A percentile compares a stretch with the other conserved stretches of the same genome.
Evolutionary conservation across 352 stramenopile species (phyloP).

Genomic region (Peronosclerospora sorghi): DNA sequence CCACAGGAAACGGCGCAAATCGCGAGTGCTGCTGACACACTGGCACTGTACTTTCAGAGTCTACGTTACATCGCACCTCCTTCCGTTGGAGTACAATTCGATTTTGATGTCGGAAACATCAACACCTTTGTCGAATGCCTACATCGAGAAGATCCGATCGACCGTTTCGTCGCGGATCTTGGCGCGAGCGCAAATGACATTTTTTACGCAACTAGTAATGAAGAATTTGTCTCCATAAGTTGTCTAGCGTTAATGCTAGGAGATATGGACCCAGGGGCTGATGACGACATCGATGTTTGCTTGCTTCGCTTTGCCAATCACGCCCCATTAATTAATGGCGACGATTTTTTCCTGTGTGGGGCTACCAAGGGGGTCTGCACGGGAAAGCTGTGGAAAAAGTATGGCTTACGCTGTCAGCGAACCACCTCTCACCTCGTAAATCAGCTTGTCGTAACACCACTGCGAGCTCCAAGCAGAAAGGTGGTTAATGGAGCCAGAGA

Average conservation of each 20-base stretch:
- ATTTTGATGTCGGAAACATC: conserved; percentile 33
- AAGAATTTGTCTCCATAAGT: conserved; percentile 21
- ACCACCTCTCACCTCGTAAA: conserved; percentile 31
- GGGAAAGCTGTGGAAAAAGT: conserved; percentile 43
- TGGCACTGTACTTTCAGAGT: conserved; percentile 63
- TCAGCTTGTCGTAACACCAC: conserved; percentile 29
- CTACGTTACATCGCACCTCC: conserved; percentile 45
- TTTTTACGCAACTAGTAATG: conserved; percentile 29
- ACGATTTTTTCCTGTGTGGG: conserved; percentile 48
- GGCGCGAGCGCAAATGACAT: conserved; percentile 24
- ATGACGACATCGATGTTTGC: conserved; percentile 39
- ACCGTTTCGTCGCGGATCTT: conserved; percentile 48
- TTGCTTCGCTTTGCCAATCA: conserved; percentile 70
- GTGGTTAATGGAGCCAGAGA: conserved; percentile 1
- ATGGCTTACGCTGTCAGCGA: conserved; percentile 32
- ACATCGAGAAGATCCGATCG: conserved; percentile 34
- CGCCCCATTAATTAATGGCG: conserved; percentile 43
- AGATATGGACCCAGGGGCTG: conserved; percentile 2
- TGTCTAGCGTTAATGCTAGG: conserved; percentile 38
- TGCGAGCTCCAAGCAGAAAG: conserved; percentile 8
- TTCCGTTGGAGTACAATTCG: conserved; percentile 47
- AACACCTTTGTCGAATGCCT: conserved; percentile 26
- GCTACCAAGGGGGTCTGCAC: conserved; percentile 31
- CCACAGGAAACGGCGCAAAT: conserved; percentile 23
- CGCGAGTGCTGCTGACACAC: conserved; percentile 31